Conservation (phyloP, 2,329 filamentous ascomycete species). For the Ustulina deusta region DNA sequence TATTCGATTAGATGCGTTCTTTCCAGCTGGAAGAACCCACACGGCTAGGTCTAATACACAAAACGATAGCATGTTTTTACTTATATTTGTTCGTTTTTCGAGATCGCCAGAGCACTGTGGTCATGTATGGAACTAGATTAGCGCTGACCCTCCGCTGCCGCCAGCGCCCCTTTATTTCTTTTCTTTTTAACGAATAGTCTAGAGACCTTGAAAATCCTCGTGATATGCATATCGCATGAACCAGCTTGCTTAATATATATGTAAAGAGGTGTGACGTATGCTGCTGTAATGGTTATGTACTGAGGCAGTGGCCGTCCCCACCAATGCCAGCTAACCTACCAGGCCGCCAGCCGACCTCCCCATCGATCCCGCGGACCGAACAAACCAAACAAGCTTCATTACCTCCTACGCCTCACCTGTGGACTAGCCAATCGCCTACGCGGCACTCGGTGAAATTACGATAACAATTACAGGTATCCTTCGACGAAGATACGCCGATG, state of each 20-base stretch:
- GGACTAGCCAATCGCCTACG: conserved; percentile 17
- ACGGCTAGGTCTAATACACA: not conserved
- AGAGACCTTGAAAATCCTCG: not conserved
- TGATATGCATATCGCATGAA: not conserved
- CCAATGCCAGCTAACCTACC: conserved; percentile 14
- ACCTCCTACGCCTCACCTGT: conserved; percentile 13
- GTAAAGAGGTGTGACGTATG: conserved; percentile 33
- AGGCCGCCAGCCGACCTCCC: conserved; percentile 12
- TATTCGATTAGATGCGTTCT: not conserved
- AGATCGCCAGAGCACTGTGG: too few species aligned
- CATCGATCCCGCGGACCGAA: not conserved
- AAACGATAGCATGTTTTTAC: too few species aligned
- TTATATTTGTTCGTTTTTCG: too few species aligned
- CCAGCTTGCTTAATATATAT: not conserved
- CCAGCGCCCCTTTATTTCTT: too few species aligned
- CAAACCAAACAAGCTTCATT: conserved; percentile 11
- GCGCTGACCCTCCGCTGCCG: too few species aligned
- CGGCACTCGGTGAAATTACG: not conserved
- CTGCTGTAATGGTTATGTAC: conserved; percentile 3
- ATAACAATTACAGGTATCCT: conserved; percentile 25
- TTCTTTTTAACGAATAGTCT: not conserved
- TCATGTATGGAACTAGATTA: too few species aligned
- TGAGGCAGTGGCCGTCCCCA: conserved; percentile 29
- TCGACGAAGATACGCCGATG: conserved; percentile 11
- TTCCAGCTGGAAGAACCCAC: not conserved